Base-by-base conservation (phyloP, 768 basidiomycete genomes). In the Tricholoma bakamatsutake region DNA sequence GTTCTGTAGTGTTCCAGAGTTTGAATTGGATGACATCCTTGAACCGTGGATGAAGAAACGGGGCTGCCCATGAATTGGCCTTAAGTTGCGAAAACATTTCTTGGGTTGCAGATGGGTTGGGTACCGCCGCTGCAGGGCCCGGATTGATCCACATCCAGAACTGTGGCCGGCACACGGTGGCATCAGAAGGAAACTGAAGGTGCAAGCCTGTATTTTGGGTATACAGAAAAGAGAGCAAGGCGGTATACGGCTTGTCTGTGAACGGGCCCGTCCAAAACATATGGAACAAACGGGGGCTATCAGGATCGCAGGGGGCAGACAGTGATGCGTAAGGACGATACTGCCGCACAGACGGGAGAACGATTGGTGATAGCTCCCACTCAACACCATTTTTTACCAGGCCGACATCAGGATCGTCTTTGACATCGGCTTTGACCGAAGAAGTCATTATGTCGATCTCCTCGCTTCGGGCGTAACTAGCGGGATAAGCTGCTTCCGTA, bases 201-300 rank as follows among this genome's bases (percentile, higher is more conserved):
- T 96, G 86, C 24, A 99, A 76, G 12, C 88, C 92, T 13, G 89
- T 81, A 66, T 97, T 97, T 69, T 99, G 97, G 3, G 96, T 97
- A 74, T 86, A 98, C 34, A 98, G 80, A 78, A 93, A 99, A 15
- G 94, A 97, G 21, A 96, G 76, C 45, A 98, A 78, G 1, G 96
- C 93, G 57, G 93, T 83, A 77, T 99, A 98, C 2, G 97, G 97
- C 69, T 98, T 98, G 77, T 99, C 97, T 8, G 94, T 97, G 76
- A 99, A 98, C 1, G 93, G 87, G 0, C 97, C 96, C 1, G 95
- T 91, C 96, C 97, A 98, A 76, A 97, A 99, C 87, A 98, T 97
- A 71, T 99, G 97, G 77, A 96, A 98, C 31, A 98, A 72, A 34
- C 90, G 83, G 5, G 93, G 88, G 63, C 88, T 84, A 61, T 91